phyloP scores from a whole-genome alignment of 768 basidiomycete genomes.

The Tylopilus sp. region DNA sequence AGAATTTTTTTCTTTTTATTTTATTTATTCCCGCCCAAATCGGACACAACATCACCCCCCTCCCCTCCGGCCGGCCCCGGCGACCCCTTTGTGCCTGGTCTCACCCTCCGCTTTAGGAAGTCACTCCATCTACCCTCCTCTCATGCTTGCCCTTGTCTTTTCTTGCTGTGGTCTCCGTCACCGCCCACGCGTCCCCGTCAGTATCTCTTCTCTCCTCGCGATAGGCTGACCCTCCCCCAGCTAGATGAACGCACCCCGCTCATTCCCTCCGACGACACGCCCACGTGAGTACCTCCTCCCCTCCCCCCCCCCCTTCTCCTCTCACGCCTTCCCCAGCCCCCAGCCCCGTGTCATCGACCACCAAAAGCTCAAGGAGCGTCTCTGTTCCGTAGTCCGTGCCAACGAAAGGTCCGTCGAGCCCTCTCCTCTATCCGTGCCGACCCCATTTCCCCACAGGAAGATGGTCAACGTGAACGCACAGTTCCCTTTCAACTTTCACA shows the following conservation, averaged over 20 bases:
- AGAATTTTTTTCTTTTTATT: slow-evolving; percentile 2
- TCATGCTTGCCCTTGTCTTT: slow-evolving; percentile 29
- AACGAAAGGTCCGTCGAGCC: slow-evolving; percentile 51
- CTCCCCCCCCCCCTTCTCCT: neutral
- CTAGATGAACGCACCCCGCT: slow-evolving; percentile 26
- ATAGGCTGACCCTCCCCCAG: slow-evolving; percentile 2
- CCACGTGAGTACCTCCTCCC: slow-evolving; percentile 17
- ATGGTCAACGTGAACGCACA: slow-evolving; percentile 67
- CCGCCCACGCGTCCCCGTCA: slow-evolving; percentile 18
- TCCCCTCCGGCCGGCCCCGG: slow-evolving; percentile 18
- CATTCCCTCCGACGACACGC: slow-evolving; percentile 28
- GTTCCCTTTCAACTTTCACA: slow-evolving; percentile 57
- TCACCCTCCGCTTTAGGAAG: slow-evolving; percentile 15
- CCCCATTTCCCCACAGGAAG: slow-evolving; percentile 40
- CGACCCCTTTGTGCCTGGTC: slow-evolving; percentile 29
- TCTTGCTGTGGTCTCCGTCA: slow-evolving; percentile 28
- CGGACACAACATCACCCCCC: slow-evolving; percentile 17
- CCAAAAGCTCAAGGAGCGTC: slow-evolving; percentile 46
- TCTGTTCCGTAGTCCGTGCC: slow-evolving; percentile 53
- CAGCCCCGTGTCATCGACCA: slow-evolving; percentile 42
- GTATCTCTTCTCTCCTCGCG: neutral
- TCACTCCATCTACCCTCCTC: neutral
- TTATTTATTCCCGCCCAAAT: slow-evolving; percentile 23
- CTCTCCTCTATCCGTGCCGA: neutral
- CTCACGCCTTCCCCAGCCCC: slow-evolving; percentile 15